Evolutionary conservation across 768 basidiomycete genomes (phyloP).

Genomic region (Obba rivulosa): DNA sequence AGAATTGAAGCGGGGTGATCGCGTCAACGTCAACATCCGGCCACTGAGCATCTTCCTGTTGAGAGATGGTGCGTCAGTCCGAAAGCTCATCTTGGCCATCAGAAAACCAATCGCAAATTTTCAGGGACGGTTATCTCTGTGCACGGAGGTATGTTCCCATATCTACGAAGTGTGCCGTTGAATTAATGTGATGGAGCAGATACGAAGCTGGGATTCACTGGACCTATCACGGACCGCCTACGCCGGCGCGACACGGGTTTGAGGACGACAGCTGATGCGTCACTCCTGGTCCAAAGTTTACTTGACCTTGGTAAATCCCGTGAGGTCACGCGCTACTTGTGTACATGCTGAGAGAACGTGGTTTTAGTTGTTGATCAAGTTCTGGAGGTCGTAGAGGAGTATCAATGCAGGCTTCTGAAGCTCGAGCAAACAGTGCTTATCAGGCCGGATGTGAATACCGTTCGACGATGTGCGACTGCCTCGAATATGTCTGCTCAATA

Average conservation of each 20-base stretch:
- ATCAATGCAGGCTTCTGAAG: conserved; percentile 55
- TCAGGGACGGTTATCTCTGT: conserved; percentile 63
- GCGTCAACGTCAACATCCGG: conserved; percentile 52
- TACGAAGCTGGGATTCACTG: conserved; percentile 41
- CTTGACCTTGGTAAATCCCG: conserved; percentile 46
- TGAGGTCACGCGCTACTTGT: conserved; percentile 11
- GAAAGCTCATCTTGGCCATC: not conserved
- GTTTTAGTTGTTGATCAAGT: conserved; percentile 59
- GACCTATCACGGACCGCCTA: conserved; percentile 54
- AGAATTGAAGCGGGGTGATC: conserved; percentile 46
- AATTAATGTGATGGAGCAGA: conserved; percentile 18
- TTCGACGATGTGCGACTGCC: conserved; percentile 44
- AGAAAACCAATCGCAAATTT: not conserved
- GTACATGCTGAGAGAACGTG: not conserved
- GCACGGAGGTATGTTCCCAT: conserved; percentile 19
- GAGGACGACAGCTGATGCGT: conserved; percentile 58
- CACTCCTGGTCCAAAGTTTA: conserved; percentile 62
- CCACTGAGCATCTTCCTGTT: conserved; percentile 68
- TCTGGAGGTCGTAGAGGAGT: conserved; percentile 63
- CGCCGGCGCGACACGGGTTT: conserved; percentile 54
- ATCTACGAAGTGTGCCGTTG: not conserved
- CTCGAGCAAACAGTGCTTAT: conserved; percentile 58
- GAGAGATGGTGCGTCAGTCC: conserved; percentile 44
- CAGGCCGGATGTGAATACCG: conserved; percentile 55
- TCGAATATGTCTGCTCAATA: not conserved